Evolutionary conservation across 306 rosid genomes (phyloP), one percentile per base, ranked within the genome.

Genomic region (Echinosophora koreensis): DNA sequence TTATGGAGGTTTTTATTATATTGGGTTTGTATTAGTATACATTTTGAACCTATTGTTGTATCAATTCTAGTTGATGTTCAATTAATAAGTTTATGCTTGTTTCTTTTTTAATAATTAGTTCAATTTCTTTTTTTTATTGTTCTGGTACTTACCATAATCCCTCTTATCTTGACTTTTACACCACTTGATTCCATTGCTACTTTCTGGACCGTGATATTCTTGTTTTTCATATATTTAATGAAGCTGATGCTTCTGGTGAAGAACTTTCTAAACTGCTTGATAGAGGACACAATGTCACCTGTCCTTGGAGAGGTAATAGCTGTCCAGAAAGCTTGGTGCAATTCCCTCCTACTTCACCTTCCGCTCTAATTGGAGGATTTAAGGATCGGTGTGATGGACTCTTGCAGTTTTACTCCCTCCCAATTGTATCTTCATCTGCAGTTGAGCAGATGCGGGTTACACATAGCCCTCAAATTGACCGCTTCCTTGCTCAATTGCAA

Each of bases 281-380:
- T 90, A 82, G 82, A 42, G 90, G 90, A 38, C 99, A 96, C 81
- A 91, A 82, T 79, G 88, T 66, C 79, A 78, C 82, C 64, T 96
- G 99, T 86, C 91, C 97, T 72, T 96, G 99, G 99, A 89, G 89
- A 90, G 99, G 98, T 83, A 91, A 91, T 72, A 91, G 88, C 84
- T 96, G 99, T 85, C 98, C 98, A 14, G 98, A 96, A 77, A 92
- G 99, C 84, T 88, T 96, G 90, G 98, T 88, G 88, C 98, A 96
- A 73, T 96, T 96, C 80, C 99, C 97, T 86, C 93, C 98, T 62
- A 88, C 98, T 46, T 91, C 96, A 77, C 89, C 89, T 83, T 90
- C 97, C 16, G 98, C 99, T 76, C 83, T 96, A 52, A 86, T 96
- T 66, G 99, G 99, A 50, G 99, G 98, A 30, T 96, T 87, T 70